Conservation (phyloP, 495 filamentous ascomycete genomes). For the Penicillium paxilli region DNA sequence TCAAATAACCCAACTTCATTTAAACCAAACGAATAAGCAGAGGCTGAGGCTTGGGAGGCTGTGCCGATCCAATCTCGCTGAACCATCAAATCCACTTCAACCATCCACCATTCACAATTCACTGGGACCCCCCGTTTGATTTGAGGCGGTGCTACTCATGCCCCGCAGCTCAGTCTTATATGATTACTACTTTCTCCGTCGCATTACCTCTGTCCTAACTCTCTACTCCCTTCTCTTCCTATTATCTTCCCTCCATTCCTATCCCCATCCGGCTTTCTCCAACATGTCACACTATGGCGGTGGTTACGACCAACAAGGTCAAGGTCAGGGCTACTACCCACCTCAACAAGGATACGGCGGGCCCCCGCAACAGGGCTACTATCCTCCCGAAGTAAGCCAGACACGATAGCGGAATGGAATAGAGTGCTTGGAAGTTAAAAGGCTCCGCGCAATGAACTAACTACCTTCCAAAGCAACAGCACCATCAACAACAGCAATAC, state of each 20-base stretch:
- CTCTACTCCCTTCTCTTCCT: background rate
- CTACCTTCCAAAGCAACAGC: background rate
- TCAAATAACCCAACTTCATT: background rate
- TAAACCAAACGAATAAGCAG: background rate
- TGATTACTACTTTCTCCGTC: slow-evolving; percentile 4
- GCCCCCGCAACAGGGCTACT: slow-evolving; percentile 29
- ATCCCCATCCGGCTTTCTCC: background rate
- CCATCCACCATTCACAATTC: no score
- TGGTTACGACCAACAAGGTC: slow-evolving; percentile 18
- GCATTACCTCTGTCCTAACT: no score
- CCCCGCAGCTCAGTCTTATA: slow-evolving; percentile 10
- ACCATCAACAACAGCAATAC: slow-evolving; percentile 12
- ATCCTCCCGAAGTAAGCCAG: slow-evolving; percentile 27
- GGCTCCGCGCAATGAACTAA: background rate
- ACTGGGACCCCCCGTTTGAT: no score
- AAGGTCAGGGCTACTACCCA: slow-evolving; percentile 24
- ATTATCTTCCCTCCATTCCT: background rate
- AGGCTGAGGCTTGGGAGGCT: slow-evolving; percentile 12
- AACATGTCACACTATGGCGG: slow-evolving; percentile 22
- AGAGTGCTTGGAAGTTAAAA: background rate
- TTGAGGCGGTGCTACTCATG: slow-evolving; percentile 21
- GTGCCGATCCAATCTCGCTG: slow-evolving; percentile 10
- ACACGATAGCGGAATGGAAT: background rate
- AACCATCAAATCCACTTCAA: no score
- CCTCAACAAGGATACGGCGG: slow-evolving; percentile 22